A percentile compares a stretch with the other conserved stretches of the same genome.
These are phyloP conservation scores for Neurospora cerealis DNA, from an alignment of 495 filamentous ascomycete species.

Conservation along the genomic window DNA sequence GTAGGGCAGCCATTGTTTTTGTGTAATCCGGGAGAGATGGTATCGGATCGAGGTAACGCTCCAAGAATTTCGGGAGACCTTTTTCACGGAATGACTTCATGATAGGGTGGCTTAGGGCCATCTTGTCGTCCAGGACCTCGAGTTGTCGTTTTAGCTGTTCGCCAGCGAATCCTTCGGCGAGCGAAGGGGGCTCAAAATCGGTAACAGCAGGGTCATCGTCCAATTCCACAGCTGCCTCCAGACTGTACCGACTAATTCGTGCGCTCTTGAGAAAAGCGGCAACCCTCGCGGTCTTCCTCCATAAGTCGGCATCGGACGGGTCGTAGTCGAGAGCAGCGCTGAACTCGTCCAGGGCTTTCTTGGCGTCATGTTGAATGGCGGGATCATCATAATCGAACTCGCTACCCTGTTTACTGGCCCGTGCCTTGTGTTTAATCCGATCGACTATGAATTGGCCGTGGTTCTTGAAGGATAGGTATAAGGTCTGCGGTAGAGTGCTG, in stretches of 20 bases:
- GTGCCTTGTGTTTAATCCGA: constrained; percentile 41
- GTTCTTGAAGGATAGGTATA: constrained; percentile 92
- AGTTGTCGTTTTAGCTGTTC: constrained; percentile 66
- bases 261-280: constrained; percentile 64
- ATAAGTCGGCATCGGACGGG: constrained; percentile 88
- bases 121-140: constrained; percentile 55
- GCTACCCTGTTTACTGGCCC: constrained; percentile 22
- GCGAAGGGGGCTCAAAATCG: constrained; percentile 62
- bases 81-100: constrained; percentile 54
- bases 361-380: constrained; percentile 30
- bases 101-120: constrained; percentile 57
- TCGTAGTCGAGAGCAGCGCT: constrained; percentile 74
- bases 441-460: constrained; percentile 85
- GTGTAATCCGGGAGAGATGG: constrained; percentile 59
- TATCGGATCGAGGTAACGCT: constrained; percentile 62
- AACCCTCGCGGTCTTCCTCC: constrained; percentile 75
- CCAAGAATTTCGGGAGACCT: constrained; percentile 51
- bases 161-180: constrained; percentile 78
- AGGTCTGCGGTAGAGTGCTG: constrained; percentile 74
- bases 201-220: constrained; percentile 65
- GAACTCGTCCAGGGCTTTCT: constrained; percentile 51
- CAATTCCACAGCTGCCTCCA: constrained; percentile 83
- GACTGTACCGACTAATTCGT: constrained; percentile 71
- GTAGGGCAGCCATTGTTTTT: constrained; percentile 18
- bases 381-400: constrained; percentile 28